Conservation (phyloP, 345 rosid species). For the Passiflora organensis region DNA sequence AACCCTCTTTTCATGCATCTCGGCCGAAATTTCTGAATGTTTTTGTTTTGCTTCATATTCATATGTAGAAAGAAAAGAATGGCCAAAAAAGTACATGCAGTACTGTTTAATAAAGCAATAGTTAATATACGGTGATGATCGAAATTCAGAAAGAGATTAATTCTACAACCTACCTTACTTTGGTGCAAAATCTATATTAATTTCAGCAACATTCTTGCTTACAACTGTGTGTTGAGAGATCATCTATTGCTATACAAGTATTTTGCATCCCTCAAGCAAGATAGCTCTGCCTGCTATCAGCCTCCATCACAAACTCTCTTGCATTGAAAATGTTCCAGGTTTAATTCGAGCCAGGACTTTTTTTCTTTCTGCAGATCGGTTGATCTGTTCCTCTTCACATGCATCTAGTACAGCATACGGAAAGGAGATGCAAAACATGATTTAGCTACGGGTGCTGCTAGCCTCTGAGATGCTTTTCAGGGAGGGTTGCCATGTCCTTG, state of each 20-base stretch:
- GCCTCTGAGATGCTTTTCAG: conserved; percentile 82
- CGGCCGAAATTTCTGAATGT: background rate
- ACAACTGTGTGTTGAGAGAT: conserved; percentile 3
- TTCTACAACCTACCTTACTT: no score
- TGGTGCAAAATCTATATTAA: no score
- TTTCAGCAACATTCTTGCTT: background rate
- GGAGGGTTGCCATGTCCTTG: conserved; percentile 92
- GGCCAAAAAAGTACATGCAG: background rate
- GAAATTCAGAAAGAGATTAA: no score
- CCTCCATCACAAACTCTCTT: conserved; percentile 7
- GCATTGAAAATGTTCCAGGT: background rate
- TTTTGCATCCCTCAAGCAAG: conserved; percentile 5
- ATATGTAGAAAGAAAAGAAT: background rate
- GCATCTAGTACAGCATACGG: conserved; percentile 7
- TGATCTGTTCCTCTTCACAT: conserved; percentile 7
- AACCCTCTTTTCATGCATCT: background rate
- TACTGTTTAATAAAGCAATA: no score
- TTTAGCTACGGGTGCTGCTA: conserved; percentile 31
- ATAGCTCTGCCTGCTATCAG: background rate
- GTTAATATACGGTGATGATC: no score
- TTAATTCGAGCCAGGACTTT: conserved; percentile 1
- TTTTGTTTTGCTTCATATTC: background rate
- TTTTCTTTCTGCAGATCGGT: background rate
- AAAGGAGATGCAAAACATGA: conserved; percentile 7
- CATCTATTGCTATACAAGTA: conserved; percentile 18